Evolutionary conservation across 495 filamentous ascomycete genomes (phyloP).

Genomic region (Penicillium herquei): DNA sequence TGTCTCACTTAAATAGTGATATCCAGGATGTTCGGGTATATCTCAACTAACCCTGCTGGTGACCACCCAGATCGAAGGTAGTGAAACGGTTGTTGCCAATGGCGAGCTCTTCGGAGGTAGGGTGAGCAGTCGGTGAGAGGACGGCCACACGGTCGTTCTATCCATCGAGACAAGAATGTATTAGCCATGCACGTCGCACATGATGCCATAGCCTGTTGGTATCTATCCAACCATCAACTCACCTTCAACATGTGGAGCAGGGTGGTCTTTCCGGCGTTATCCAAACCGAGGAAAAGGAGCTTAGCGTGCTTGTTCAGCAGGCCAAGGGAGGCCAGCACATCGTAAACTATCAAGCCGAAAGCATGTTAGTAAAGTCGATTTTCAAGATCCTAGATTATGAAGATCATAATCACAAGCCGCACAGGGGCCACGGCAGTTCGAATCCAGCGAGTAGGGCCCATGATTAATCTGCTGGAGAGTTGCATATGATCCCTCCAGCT

Average conservation of each 20-base stretch:
- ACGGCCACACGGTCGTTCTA: slow-evolving; percentile 94
- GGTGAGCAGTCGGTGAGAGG: slow-evolving; percentile 84
- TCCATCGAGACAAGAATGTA: not conserved
- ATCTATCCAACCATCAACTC: slow-evolving; percentile 24
- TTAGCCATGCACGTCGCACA: not conserved
- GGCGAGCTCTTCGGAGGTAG: slow-evolving; percentile 91
- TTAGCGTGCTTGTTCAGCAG: slow-evolving; percentile 96
- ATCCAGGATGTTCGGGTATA: not conserved
- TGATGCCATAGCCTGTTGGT: no score
- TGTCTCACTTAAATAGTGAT: not conserved
- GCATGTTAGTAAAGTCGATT: slow-evolving; percentile 10
- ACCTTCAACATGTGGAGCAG: slow-evolving; percentile 92
- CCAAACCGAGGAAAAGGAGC: slow-evolving; percentile 88
- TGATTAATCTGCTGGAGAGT: not conserved
- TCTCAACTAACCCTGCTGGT: slow-evolving; percentile 77
- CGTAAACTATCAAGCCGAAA: slow-evolving; percentile 67
- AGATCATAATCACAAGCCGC: slow-evolving; percentile 14
- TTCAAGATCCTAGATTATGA: not conserved
- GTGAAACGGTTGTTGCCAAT: slow-evolving; percentile 97
- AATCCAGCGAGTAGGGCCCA: not conserved
- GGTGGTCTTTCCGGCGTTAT: slow-evolving; percentile 98
- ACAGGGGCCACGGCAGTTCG: slow-evolving; percentile 13
- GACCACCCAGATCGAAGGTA: slow-evolving; percentile 95
- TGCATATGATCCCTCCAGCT: not conserved
- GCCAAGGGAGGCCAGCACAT: slow-evolving; percentile 85